Base-by-base conservation (phyloP, 495 filamentous ascomycete genomes). In the Penicillium egyptiacum region DNA sequence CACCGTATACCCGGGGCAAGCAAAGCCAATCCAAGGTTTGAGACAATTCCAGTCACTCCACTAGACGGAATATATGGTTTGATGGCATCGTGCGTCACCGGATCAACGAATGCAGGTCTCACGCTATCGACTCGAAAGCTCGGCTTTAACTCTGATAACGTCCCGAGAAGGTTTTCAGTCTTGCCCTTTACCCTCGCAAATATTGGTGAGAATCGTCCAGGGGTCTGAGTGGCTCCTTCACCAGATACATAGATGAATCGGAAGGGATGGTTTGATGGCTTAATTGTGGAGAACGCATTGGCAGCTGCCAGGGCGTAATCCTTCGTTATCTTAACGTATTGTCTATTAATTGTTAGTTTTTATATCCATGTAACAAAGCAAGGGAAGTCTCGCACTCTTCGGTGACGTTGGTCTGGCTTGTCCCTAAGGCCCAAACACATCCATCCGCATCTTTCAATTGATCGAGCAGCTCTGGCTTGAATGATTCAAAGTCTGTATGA, bases 201-300 rank as follows among this genome's bases (percentile, higher is more conserved):
- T 23, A 84, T 64, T 20, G 82, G 69, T 0, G 83, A 80, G 51
- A 86, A 77, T 2, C 68, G 60, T 3, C 76, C 78, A 0, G 84
- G 84, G 5, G 69, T 69, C 12, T 75, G 75, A 2, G 79, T 79
- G 25, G 75, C 74, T 22, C 72, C 73, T 51, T 78, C 77, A 25
- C 88, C 87, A 1, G 87, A 89, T 44, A 91, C 81, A 64, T 86
- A 86, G 61, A 90, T 74, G 61, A 90, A 90, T 40, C 80, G 83
- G 72, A 91, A 84, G 0, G 55, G 45, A 10, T 49, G 35, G 9
- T 56, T 42, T 16, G 83, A 74, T 40, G 60, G 40, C 26, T 58
- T 56, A 40, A 87, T 73, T 5, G 67, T 68, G n/a, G 77, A 61
- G 65, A 90, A 86, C 14, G 85, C 83, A 43, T 79, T 68, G 3